A percentile compares a stretch with the other conserved stretches of the same genome.
Evolutionary conservation across 306 rosid genomes (phyloP).

Genomic region (Adenanthera pavonina): DNA sequence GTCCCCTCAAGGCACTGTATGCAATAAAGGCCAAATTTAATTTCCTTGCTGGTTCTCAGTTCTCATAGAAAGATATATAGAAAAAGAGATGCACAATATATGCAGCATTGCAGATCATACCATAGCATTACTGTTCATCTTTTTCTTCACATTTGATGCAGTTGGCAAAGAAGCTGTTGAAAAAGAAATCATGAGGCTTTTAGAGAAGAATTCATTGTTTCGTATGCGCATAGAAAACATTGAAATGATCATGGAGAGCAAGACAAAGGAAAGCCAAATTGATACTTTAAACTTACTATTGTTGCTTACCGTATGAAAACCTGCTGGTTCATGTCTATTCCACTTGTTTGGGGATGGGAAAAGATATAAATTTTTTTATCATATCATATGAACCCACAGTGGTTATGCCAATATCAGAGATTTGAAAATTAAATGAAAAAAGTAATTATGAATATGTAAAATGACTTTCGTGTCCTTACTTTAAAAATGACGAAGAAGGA

Average conservation of each 20-base stretch:
- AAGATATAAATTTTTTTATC: too few relatives aligned
- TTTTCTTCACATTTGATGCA: slow-evolving; percentile 29
- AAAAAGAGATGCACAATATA: background rate
- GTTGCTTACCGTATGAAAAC: background rate
- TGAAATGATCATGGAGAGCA: too few relatives aligned
- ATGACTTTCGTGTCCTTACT: too few relatives aligned
- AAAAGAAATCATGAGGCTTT: slow-evolving; percentile 27
- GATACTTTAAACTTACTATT: background rate
- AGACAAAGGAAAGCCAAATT: too few relatives aligned
- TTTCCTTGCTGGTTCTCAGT: background rate
- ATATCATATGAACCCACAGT: too few relatives aligned
- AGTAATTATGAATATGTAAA: too few relatives aligned
- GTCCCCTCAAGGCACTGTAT: slow-evolving; percentile 63
- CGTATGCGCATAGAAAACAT: background rate
- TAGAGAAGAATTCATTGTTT: background rate
- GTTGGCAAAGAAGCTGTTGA: slow-evolving; percentile 36
- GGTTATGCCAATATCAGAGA: too few relatives aligned
- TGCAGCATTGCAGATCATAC: slow-evolving; percentile 40
- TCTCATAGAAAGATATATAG: background rate
- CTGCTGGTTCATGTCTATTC: background rate
- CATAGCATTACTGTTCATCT: slow-evolving; percentile 25
- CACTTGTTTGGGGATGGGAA: background rate
- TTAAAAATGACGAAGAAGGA: too few relatives aligned
- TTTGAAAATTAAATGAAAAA: too few relatives aligned
- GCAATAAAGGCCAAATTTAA: slow-evolving; percentile 12